A percentile compares a stretch with the other conserved stretches of the same genome.
Conservation (phyloP, 352 stramenopile genomes). For the Globisporangium acanthophoron region DNA sequence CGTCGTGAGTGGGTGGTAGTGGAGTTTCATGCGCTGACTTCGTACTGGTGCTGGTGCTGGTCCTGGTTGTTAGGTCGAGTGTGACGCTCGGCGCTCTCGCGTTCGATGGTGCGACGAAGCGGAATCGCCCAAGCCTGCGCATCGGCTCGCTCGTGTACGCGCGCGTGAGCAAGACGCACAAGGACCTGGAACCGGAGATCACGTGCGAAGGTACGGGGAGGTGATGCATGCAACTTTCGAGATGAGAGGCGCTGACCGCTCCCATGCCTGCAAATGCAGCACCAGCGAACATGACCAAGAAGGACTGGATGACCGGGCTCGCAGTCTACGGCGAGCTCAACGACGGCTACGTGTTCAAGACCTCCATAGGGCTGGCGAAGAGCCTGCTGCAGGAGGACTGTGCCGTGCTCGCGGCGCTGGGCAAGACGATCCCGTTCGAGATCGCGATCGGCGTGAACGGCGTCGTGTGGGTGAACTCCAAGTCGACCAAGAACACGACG, state of each 20-base stretch:
- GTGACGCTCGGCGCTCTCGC: conserved; percentile 72
- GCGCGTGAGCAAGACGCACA: conserved; percentile 83
- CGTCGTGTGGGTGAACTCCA: conserved; percentile 93
- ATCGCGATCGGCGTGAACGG: conserved; percentile 95
- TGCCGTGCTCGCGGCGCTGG: conserved; percentile 82
- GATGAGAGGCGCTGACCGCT: no score
- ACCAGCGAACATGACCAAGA: conserved; percentile 82
- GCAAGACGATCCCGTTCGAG: conserved; percentile 89
- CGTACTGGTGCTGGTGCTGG: background rate
- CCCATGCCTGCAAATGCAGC: conserved; percentile 21
- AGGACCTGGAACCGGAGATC: conserved; percentile 92
- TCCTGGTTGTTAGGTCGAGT: conserved; percentile 34
- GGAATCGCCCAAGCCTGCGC: conserved; percentile 93
- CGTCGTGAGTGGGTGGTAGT: background rate
- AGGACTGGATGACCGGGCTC: conserved; percentile 99
- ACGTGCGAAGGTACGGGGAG: conserved; percentile 85
- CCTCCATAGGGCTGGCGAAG: conserved; percentile 73
- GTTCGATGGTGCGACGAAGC: conserved; percentile 98
- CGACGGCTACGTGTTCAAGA: conserved; percentile 90
- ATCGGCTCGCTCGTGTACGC: conserved; percentile 94
- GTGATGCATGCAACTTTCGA: no score
- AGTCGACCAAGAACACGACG: conserved; percentile 75
- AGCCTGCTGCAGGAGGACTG: conserved; percentile 65
- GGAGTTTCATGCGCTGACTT: background rate
- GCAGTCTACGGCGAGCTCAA: conserved; percentile 94